Evolutionary conservation across 2,329 filamentous ascomycete species (phyloP).

Genomic region (Zopfia rhizophila): DNA sequence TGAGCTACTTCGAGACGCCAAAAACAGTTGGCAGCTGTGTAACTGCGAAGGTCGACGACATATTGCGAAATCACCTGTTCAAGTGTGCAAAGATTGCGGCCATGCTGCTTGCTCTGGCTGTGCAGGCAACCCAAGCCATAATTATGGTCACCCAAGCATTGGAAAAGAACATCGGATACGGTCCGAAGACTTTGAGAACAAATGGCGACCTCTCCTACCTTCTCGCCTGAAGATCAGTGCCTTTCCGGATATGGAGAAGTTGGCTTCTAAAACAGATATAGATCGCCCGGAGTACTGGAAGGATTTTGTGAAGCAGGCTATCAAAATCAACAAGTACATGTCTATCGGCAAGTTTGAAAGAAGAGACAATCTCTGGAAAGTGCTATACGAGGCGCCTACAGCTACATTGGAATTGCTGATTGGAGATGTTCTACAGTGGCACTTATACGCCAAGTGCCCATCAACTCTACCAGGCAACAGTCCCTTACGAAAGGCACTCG

Average conservation of each 20-base stretch:
- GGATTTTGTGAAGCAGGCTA: constrained; percentile 18
- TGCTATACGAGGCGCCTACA: constrained; percentile 52
- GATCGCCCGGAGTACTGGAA: too few relatives aligned
- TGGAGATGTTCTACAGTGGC: constrained; percentile 57
- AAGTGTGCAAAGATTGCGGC: constrained; percentile 62
- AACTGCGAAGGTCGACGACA: constrained; percentile 64
- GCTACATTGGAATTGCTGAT: constrained; percentile 53
- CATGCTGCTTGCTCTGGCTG: constrained; percentile 67
- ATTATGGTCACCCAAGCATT: constrained; percentile 42
- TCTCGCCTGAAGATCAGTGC: constrained; percentile 27
- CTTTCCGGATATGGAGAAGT: constrained; percentile 26
- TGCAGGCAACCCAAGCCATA: constrained; percentile 64
- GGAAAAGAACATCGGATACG: constrained; percentile 38
- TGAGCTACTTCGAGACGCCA: constrained; percentile 34
- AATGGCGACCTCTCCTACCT: constrained; percentile 48
- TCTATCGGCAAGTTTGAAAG: constrained; percentile 29
- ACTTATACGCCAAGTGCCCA: constrained; percentile 57
- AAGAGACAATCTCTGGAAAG: constrained; percentile 52
- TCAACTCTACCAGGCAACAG: constrained; percentile 51
- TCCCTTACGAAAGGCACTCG: constrained; percentile 54
- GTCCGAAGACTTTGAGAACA: constrained; percentile 57
- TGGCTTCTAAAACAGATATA: background rate
- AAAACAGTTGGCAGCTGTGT: constrained; percentile 60
- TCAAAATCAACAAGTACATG: constrained; percentile 24
- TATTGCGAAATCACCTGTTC: constrained; percentile 53